phyloP scores from a whole-genome alignment of 106 monocot genomes.

The Allium cepa region DNA sequence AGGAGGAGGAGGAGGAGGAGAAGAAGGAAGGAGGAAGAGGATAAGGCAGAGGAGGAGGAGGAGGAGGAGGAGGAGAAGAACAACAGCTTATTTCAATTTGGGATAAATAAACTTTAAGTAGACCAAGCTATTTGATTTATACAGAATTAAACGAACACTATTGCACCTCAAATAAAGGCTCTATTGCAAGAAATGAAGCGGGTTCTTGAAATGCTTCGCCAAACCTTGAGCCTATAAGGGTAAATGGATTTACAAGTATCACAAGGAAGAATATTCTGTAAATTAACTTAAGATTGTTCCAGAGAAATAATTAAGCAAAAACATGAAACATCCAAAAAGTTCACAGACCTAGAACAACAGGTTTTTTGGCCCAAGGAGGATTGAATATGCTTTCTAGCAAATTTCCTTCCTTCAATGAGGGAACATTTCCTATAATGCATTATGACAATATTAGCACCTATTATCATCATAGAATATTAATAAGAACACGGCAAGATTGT shows the following conservation, averaged over 20 bases:
- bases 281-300: background rate
- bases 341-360: slow-evolving; percentile 60
- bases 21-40: too few species aligned
- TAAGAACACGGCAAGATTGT: background rate
- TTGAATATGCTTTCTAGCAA: slow-evolving; percentile 69
- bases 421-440: slow-evolving; percentile 56
- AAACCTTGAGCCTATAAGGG: slow-evolving; percentile 67
- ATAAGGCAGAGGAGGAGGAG: too few species aligned
- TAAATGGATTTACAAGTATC: background rate
- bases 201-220: slow-evolving; percentile 95
- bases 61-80: too few species aligned
- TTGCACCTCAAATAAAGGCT: slow-evolving; percentile 73
- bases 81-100: too few species aligned
- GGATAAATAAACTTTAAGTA: too few species aligned
- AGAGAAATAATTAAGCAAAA: background rate
- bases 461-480: background rate
- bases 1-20: too few species aligned
- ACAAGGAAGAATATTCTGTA: background rate
- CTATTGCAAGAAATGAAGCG: slow-evolving; percentile 55
- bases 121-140: too few species aligned
- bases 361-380: slow-evolving; percentile 72
- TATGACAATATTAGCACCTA: too few species aligned
- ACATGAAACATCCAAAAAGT: background rate
- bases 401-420: slow-evolving; percentile 88
- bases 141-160: background rate